Evolutionary conservation across 768 basidiomycete genomes (phyloP).

Genomic region (Gymnopilus dilepis): DNA sequence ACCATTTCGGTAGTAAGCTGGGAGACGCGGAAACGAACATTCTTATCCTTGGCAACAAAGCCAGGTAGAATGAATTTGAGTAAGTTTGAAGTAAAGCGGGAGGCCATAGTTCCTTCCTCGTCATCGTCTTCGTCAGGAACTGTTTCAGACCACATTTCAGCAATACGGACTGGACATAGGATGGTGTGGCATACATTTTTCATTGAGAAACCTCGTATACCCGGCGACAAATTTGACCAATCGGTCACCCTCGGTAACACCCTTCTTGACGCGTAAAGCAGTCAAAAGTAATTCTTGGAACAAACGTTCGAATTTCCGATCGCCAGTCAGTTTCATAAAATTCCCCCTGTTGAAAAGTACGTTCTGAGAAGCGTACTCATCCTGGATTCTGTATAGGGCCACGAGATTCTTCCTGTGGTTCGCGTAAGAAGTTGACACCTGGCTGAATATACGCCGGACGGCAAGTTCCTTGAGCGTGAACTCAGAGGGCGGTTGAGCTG

Average conservation of each 20-base stretch:
- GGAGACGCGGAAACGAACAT: constrained; percentile 78
- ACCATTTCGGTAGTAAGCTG: constrained; percentile 84
- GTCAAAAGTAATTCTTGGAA: constrained; percentile 66
- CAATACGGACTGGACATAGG: not conserved
- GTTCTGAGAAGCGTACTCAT: constrained; percentile 59
- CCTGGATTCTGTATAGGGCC: constrained; percentile 79
- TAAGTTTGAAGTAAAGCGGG: constrained; percentile 70
- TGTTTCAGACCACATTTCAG: not conserved
- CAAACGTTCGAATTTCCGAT: constrained; percentile 72
- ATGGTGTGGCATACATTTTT: constrained; percentile 61
- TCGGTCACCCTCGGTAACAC: constrained; percentile 73
- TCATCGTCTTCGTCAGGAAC: constrained; percentile 44
- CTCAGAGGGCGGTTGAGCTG: not conserved
- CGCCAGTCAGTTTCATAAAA: constrained; percentile 65
- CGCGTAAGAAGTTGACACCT: constrained; percentile 72
- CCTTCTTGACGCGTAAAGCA: constrained; percentile 80
- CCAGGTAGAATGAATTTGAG: constrained; percentile 75
- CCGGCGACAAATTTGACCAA: constrained; percentile 82
- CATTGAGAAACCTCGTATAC: constrained; percentile 76
- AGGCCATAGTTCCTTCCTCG: constrained; percentile 63
- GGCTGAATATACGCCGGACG: constrained; percentile 70
- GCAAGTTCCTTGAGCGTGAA: not conserved
- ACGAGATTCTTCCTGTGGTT: constrained; percentile 93
- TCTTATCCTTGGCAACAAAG: constrained; percentile 87
- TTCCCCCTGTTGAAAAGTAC: constrained; percentile 55